Evolutionary conservation across 2,329 filamentous ascomycete species (phyloP), one percentile per base, ranked within the genome.

Genomic region (Didymella lethalis): DNA sequence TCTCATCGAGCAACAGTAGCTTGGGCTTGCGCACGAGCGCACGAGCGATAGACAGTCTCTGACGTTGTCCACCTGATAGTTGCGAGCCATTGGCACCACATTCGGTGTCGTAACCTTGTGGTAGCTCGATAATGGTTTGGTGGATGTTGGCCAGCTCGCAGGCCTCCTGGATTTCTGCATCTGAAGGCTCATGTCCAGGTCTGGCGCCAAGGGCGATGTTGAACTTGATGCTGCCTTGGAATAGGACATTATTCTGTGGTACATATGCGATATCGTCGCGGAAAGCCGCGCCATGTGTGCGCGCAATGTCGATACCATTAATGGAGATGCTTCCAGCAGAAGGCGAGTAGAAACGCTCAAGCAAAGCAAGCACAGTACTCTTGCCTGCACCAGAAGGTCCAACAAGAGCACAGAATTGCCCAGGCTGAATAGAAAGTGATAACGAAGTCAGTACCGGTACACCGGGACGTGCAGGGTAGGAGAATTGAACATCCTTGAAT

Each of bases 131-230:
- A 64, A 92, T 89, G 25, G 85, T 86, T 26, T 91, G 86, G 75
- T 91, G 88, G 62, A 92, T 90, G 69, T 90, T 89, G 34, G 88
- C 88, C 16, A 89, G 77, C 56, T 83, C 83, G 69, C 88, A 91
- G 0, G 89, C 89, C 52, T 86, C 84, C 62, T 88, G 82, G 45
- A 91, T 87, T 46, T 90, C 88, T 8, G 80, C 83, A 44, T 86
- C 78, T 0, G 82, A 84, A 1, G 84, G 84, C 32, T 84, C 81
- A 40, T 83, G 78, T 12, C 80, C 83, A 1, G 86, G 87, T 1
- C 81, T 79, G 2, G 84, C 82, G 38, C 79, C 81, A 3, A 82
- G 73, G 2, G 72, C 72, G 23, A 82, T 72, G 59, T 82, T 83
- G 72, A 81, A 83, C 18, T 73, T 75, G n/a, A 83, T 77, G 28